phyloP scores from a whole-genome alignment of 192 early-diverging fungal species.

The Mortierella hygrophila region DNA sequence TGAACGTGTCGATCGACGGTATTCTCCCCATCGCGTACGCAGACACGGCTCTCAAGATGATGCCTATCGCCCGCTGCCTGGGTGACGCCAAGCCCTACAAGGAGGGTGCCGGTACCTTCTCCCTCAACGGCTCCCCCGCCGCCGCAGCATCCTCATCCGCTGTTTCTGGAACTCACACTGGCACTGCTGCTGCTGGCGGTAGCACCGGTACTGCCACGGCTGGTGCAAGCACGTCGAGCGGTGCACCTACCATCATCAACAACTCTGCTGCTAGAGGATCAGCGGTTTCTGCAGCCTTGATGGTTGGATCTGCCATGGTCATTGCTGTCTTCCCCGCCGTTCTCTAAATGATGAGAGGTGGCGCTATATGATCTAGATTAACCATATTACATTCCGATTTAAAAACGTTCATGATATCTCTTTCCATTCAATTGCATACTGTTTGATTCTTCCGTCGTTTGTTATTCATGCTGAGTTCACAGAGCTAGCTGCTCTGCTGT shows the following conservation, averaged over 20 bases:
- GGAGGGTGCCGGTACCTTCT: constrained; percentile 46
- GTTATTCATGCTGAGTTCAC: too few species aligned
- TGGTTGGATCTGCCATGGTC: not conserved
- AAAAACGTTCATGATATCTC: not conserved
- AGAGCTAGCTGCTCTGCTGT: too few species aligned
- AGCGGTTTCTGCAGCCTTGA: not conserved
- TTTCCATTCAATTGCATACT: too few species aligned
- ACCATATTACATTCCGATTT: not conserved
- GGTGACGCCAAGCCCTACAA: constrained; percentile 50
- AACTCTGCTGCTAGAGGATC: not conserved
- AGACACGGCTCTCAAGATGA: constrained; percentile 31
- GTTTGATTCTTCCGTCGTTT: too few species aligned
- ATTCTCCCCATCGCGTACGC: constrained; percentile 31
- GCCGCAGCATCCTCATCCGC: not conserved
- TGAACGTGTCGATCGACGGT: constrained; percentile 57
- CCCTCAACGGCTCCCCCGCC: not conserved
- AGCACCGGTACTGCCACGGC: not conserved
- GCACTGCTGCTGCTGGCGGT: not conserved
- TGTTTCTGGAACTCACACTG: not conserved
- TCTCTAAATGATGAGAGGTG: not conserved
- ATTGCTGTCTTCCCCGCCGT: not conserved
- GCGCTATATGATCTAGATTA: not conserved
- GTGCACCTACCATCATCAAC: not conserved
- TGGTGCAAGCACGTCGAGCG: not conserved
- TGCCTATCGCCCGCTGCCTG: constrained; percentile 52